Evolutionary conservation across 2,329 filamentous ascomycete species (phyloP).

Genomic region (Cladophialophora yegresii): DNA sequence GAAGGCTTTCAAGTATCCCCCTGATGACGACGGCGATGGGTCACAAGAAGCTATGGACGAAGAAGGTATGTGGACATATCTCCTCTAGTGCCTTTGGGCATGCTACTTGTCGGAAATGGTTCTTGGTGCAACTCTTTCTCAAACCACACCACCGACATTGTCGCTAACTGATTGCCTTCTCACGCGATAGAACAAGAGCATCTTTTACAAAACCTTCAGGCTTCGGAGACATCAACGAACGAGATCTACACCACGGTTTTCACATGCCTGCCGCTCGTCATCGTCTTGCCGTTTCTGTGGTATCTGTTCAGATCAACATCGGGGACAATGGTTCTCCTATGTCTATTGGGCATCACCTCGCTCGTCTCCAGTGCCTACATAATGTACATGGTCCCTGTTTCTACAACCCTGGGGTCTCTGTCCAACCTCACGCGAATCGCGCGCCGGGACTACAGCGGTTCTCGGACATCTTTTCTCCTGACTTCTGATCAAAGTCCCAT

Average conservation of each 20-base stretch:
- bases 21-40: constrained; percentile 27
- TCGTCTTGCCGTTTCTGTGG: constrained; percentile 31
- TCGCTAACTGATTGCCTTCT: not conserved
- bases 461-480: constrained; percentile 7
- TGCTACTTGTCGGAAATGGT: no score
- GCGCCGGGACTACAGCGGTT: constrained; percentile 5
- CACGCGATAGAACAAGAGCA: constrained; percentile 34
- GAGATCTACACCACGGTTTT: constrained; percentile 32
- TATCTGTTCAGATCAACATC: constrained; percentile 25
- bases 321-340: constrained; percentile 25
- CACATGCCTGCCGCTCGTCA: constrained; percentile 31
- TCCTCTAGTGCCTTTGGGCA: not conserved
- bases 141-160: not conserved
- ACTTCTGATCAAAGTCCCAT: constrained; percentile 26
- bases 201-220: constrained; percentile 31
- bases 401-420: constrained; percentile 7
- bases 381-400: constrained; percentile 30
- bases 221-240: constrained; percentile 28
- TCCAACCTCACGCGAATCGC: constrained; percentile 2
- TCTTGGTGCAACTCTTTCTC: no score
- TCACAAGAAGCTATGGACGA: constrained; percentile 36
- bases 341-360: constrained; percentile 33
- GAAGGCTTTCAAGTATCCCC: constrained; percentile 35
- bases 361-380: constrained; percentile 33
- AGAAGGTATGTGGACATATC: constrained; percentile 27